Evolutionary conservation across 331 rosid species (phyloP).

Genomic region (Arachis monticola): DNA sequence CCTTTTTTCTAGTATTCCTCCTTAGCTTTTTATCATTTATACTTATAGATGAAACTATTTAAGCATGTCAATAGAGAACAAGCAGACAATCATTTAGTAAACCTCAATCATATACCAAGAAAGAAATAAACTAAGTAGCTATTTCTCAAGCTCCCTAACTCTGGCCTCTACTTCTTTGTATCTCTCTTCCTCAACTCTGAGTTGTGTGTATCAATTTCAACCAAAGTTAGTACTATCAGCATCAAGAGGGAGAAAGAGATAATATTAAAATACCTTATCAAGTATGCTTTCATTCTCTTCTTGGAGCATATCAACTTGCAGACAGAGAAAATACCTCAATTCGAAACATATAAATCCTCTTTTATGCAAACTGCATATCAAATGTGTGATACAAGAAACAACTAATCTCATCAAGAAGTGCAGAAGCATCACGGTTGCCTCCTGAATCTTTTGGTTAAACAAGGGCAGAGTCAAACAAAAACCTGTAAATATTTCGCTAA

Average conservation of each 20-base stretch:
- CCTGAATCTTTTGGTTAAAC: slow-evolving; percentile 63
- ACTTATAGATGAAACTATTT: too few species aligned
- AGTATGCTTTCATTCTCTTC: slow-evolving; percentile 78
- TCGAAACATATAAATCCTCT: slow-evolving; percentile 9
- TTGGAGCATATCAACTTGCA: slow-evolving; percentile 87
- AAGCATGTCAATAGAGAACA: background rate
- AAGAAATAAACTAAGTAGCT: background rate
- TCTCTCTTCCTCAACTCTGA: too few species aligned
- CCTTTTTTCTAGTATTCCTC: too few species aligned
- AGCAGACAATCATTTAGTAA: slow-evolving; percentile 35
- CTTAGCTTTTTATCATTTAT: too few species aligned
- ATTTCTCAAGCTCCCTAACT: too few species aligned
- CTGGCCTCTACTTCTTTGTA: too few species aligned
- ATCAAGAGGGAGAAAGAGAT: slow-evolving; percentile 15
- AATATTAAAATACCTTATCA: slow-evolving; percentile 61
- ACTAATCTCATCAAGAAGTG: slow-evolving; percentile 83
- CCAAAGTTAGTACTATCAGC: slow-evolving; percentile 19
- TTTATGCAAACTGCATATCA: slow-evolving; percentile 14
- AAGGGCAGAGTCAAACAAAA: slow-evolving; percentile 55
- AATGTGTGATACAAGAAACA: background rate
- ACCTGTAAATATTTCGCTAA: slow-evolving; percentile 56
- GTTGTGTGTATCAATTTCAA: slow-evolving; percentile 36
- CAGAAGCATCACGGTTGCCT: slow-evolving; percentile 71
- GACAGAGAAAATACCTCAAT: slow-evolving; percentile 16
- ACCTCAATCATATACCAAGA: slow-evolving; percentile 5